A percentile compares a stretch with the other conserved stretches of the same genome.
phyloP scores from a whole-genome alignment of 805 yeast species.

The Candida namnaoensis region DNA sequence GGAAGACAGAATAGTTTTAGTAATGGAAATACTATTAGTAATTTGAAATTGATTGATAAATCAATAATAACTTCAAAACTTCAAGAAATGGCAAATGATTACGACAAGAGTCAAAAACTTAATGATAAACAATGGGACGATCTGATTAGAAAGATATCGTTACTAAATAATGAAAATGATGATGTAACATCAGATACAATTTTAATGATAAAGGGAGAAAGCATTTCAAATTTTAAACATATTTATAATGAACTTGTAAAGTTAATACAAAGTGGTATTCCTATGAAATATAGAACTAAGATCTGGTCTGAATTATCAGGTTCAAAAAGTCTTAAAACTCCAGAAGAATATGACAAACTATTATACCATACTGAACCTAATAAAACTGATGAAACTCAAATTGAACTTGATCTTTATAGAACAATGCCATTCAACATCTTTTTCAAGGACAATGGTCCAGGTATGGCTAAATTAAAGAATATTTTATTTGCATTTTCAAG shows the following conservation, averaged over 20 bases:
- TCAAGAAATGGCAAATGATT: conserved; percentile 26
- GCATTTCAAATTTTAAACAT: conserved; percentile 16
- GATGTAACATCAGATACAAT: conserved; percentile 17
- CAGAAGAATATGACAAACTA: conserved; percentile 35
- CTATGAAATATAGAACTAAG: conserved; percentile 34
- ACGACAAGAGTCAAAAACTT: conserved; percentile 32
- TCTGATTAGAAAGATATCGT: conserved; percentile 25
- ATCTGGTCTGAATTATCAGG: conserved; percentile 51
- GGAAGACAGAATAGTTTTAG: background rate
- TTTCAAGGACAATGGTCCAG: conserved; percentile 47
- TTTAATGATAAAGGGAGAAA: conserved; percentile 31
- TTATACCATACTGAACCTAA: conserved; percentile 14
- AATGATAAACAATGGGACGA: conserved; percentile 37
- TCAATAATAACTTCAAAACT: conserved; percentile 9
- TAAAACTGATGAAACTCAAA: conserved; percentile 34
- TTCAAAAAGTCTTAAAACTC: conserved; percentile 31
- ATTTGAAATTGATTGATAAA: background rate
- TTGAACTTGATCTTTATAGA: conserved; percentile 43
- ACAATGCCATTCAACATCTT: conserved; percentile 47
- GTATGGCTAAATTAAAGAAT: conserved; percentile 34
- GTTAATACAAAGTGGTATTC: conserved; percentile 38
- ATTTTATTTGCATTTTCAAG: conserved; percentile 41
- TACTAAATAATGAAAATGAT: conserved; percentile 13
- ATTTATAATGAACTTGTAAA: conserved; percentile 21
- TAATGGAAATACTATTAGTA: background rate